A percentile compares a stretch with the other conserved stretches of the same genome.
phyloP scores from a whole-genome alignment of 2,329 filamentous ascomycete species.

The Colletotrichum gloeosporioides region DNA sequence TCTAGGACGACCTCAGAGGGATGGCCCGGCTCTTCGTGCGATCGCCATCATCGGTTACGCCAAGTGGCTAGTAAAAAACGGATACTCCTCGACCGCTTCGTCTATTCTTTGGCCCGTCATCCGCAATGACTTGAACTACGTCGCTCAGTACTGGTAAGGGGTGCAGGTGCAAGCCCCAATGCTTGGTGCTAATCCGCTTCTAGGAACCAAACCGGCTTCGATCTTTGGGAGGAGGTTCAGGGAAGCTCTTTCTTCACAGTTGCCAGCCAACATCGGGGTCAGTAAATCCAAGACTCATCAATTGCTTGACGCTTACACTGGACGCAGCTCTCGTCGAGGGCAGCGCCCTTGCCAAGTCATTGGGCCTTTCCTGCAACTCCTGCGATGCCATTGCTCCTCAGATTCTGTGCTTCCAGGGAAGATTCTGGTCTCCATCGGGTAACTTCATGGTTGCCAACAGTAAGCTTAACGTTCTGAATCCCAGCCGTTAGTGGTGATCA shows the following conservation, averaged over 20 bases:
- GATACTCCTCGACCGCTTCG: slow-evolving; percentile 61
- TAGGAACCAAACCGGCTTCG: slow-evolving; percentile 67
- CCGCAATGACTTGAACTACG: slow-evolving; percentile 77
- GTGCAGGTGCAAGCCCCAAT: neutral
- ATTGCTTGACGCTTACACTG: neutral
- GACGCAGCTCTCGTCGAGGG: slow-evolving; percentile 68
- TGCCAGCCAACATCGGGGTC: slow-evolving; percentile 69
- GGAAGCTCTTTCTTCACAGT: slow-evolving; percentile 83
- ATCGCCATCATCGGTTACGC: slow-evolving; percentile 76
- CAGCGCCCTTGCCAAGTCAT: slow-evolving; percentile 64
- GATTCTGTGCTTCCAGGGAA: slow-evolving; percentile 75
- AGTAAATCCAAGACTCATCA: slow-evolving; percentile 33
- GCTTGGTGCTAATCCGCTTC: neutral
- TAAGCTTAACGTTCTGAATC: slow-evolving; percentile 28
- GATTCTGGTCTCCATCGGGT: slow-evolving; percentile 69
- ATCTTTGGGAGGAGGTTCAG: slow-evolving; percentile 83
- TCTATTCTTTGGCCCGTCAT: slow-evolving; percentile 75
- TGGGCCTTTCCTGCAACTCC: slow-evolving; percentile 64
- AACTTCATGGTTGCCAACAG: slow-evolving; percentile 71
- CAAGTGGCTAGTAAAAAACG: slow-evolving; percentile 73
- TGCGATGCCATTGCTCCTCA: slow-evolving; percentile 72
- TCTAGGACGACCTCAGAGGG: slow-evolving; percentile 73
- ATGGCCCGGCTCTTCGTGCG: slow-evolving; percentile 79
- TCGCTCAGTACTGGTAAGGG: slow-evolving; percentile 70
- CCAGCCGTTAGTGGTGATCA: neutral